Percentiles rank a stretch among this genome's conserved stretches.
These are phyloP conservation scores for Effrenium voratum DNA, from an alignment of 73 alveolate genomes.

Conservation along the genomic window DNA sequence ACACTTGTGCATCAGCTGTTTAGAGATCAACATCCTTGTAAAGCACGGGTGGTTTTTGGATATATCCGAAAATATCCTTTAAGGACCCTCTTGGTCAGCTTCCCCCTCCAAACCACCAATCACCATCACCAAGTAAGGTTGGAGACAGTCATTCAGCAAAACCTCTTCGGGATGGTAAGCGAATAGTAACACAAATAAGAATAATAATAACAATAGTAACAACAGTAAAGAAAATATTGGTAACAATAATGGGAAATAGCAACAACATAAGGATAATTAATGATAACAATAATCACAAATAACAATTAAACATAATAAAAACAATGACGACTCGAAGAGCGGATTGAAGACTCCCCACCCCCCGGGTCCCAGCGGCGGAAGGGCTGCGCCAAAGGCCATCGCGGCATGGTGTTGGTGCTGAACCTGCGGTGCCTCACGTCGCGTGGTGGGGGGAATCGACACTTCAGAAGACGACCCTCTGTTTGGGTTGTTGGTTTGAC, in stretches of 20 bases:
- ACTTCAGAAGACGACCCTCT: too few species aligned
- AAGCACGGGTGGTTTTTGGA: too few species aligned
- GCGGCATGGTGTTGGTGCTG: slow-evolving; percentile 94
- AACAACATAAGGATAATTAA: not conserved
- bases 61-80: too few species aligned
- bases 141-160: too few species aligned
- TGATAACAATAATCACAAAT: not conserved
- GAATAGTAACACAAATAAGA: not conserved
- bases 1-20: too few species aligned
- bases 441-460: too few species aligned
- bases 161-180: not conserved
- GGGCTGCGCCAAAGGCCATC: slow-evolving; percentile 94
- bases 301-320: not conserved
- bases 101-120: too few species aligned
- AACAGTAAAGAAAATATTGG: not conserved
- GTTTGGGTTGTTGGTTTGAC: too few species aligned
- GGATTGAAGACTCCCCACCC: not conserved
- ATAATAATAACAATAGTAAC: not conserved
- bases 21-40: too few species aligned
- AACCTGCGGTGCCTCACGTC: slow-evolving; percentile 80
- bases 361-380: slow-evolving; percentile 37
- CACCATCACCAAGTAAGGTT: too few species aligned
- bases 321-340: not conserved
- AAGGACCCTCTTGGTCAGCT: too few species aligned
- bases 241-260: not conserved